A percentile compares a stretch with the other conserved stretches of the same genome.
phyloP scores from a whole-genome alignment of 2,329 filamentous ascomycete species.

The Microdochium paspali region DNA sequence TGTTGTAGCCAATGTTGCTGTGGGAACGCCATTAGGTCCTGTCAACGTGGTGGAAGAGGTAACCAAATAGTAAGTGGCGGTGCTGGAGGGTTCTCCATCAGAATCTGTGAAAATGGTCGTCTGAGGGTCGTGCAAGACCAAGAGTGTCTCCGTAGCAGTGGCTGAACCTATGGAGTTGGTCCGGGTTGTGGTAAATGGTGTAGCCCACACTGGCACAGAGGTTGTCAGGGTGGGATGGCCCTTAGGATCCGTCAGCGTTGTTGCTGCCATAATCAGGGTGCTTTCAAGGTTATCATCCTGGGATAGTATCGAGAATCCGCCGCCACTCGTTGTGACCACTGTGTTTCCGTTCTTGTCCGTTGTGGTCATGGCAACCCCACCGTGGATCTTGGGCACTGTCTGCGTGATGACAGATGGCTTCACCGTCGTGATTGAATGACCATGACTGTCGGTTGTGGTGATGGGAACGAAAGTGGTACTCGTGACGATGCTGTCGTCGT shows the following conservation, averaged over 20 bases:
- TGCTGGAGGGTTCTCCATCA: background rate
- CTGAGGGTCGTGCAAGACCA: background rate
- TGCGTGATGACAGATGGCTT: background rate
- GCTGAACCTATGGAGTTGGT: constrained; percentile 9
- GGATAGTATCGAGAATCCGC: background rate
- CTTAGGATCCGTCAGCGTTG: background rate
- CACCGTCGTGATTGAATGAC: background rate
- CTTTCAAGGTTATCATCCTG: background rate
- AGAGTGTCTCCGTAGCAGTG: constrained; percentile 7
- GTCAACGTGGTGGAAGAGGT: constrained; percentile 8
- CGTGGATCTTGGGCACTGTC: background rate
- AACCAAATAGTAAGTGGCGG: constrained; percentile 5
- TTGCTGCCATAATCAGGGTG: background rate
- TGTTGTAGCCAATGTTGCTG: constrained; percentile 10
- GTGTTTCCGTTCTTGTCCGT: background rate
- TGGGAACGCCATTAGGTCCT: constrained; percentile 9
- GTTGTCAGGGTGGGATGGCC: background rate
- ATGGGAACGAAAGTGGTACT: background rate
- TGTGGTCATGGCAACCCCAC: background rate
- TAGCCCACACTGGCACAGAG: background rate
- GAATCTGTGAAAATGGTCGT: background rate
- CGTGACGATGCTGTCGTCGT: background rate
- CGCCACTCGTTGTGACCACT: background rate
- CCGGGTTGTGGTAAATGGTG: constrained; percentile 7
- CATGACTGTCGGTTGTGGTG: background rate